Evolutionary conservation across 306 rosid genomes (phyloP), one percentile per base, ranked within the genome.

Genomic region (Betula pendula): DNA sequence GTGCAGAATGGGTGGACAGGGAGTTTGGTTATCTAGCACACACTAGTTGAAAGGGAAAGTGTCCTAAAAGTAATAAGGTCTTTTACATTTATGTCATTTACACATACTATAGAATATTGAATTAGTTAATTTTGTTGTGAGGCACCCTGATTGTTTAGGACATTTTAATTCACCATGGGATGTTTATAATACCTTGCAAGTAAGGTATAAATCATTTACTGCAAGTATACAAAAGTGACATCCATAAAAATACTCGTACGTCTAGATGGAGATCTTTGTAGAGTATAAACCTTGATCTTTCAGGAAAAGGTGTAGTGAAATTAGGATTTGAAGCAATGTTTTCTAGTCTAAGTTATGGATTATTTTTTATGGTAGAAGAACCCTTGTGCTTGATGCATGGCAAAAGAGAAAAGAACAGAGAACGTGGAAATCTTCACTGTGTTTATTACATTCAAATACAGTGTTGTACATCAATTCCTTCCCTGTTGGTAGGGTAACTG

Each of bases 201-300:
- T 56, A 56, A 24, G 33, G 63, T 11, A 8, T 56, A 13, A 11
- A 9, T 45, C 11, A 10, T 45, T 15, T 45, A 45, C 49, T 45
- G 12, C 42, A 38, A 38, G 14, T 45, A 10, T 24, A 27, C 42
- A 6, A 38, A 38, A 38, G 42, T 56, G 63, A 56, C 6, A 24
- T 56, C 33, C 27, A 56, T 24, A 9, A 24, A 15, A 60, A 29
- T 29, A 27, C 8, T 27, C 8, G 1, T 53, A 8, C 12, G 20
- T 53, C 24, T 19, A n/a, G n/a, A 20, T 20, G 60, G 60, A 60
- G 38, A 27, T 60, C 68, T 60, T 6, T 15, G 10, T 60, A 27
- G 68, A 60, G 42, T 50, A 29, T 60, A 29, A 60, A 60, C 42
- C 43, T 60, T 27, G 68, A 60, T 60, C 43, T 60, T 60, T 60